A percentile compares a stretch with the other conserved stretches of the same genome.
These are phyloP conservation scores for Tricholoma flavovirens DNA, from an alignment of 768 basidiomycete species.

Conservation along the genomic window DNA sequence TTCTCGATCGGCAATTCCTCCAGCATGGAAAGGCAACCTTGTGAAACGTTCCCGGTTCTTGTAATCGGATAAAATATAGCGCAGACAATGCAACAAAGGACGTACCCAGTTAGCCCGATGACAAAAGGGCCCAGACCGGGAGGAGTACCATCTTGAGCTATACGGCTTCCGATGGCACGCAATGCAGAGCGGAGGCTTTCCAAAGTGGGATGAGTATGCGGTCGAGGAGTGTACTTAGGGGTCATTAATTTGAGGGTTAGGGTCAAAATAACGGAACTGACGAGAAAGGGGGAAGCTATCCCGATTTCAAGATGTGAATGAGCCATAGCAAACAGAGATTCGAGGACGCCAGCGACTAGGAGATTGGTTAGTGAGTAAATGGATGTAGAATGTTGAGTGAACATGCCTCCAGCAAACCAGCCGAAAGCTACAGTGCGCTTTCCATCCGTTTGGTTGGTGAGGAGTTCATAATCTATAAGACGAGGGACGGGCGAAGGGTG, in stretches of 20 bases:
- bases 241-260: constrained; percentile 4
- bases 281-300: constrained; percentile 77
- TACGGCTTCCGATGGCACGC: constrained; percentile 48
- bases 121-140: constrained; percentile 69
- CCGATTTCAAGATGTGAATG: constrained; percentile 76
- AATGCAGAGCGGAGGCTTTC: constrained; percentile 47
- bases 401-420: constrained; percentile 83
- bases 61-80: background rate
- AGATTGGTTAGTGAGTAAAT: background rate
- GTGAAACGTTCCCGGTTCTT: constrained; percentile 77
- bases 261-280: constrained; percentile 29
- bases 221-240: constrained; percentile 68
- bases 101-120: constrained; percentile 78
- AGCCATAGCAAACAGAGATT: constrained; percentile 74
- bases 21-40: constrained; percentile 71
- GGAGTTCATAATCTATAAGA: constrained; percentile 82
- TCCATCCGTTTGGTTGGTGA: constrained; percentile 49
- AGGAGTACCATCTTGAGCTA: constrained; percentile 54
- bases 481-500: constrained; percentile 29
- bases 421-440: constrained; percentile 88
- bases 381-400: background rate
- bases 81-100: background rate
- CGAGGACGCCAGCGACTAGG: constrained; percentile 77
- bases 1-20: constrained; percentile 60
- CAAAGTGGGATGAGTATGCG: constrained; percentile 65